Evolutionary conservation across 2,329 filamentous ascomycete species (phyloP).

Genomic region (Fusarium secorum): DNA sequence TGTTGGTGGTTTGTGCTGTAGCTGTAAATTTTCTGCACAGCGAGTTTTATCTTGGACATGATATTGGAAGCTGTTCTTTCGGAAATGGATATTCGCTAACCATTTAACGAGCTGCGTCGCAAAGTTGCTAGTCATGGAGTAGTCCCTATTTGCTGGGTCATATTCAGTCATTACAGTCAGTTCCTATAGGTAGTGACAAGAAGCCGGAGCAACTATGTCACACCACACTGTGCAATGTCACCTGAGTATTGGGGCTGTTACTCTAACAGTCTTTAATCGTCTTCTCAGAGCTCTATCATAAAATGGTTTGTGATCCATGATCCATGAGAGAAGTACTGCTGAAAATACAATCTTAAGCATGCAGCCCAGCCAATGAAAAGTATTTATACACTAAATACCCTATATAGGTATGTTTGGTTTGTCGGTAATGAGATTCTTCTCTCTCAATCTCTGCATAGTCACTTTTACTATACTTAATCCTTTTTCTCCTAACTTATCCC

Average conservation of each 20-base stretch:
- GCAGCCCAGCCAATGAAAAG: accelerated
- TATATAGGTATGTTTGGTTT: background rate
- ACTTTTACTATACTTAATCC: background rate
- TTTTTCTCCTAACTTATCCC: too few species aligned
- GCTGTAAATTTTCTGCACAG: background rate
- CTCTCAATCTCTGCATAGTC: accelerated
- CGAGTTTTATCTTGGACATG: accelerated
- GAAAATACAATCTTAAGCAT: background rate
- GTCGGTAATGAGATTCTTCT: accelerated
- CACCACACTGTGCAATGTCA: accelerated
- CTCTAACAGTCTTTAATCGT: background rate
- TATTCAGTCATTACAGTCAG: accelerated
- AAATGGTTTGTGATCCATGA: accelerated
- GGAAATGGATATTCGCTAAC: background rate
- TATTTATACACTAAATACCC: background rate
- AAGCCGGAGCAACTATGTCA: accelerated
- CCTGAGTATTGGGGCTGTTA: accelerated
- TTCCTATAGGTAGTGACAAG: accelerated
- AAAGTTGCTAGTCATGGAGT: background rate
- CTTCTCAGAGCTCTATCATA: accelerated
- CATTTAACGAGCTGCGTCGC: accelerated
- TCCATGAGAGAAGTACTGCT: accelerated
- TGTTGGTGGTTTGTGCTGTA: background rate
- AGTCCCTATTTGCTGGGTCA: accelerated
- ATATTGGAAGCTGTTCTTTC: background rate